A percentile compares a stretch with the other conserved stretches of the same genome.
Conservation (phyloP, 768 basidiomycete genomes). For the Auricularia sp. region DNA sequence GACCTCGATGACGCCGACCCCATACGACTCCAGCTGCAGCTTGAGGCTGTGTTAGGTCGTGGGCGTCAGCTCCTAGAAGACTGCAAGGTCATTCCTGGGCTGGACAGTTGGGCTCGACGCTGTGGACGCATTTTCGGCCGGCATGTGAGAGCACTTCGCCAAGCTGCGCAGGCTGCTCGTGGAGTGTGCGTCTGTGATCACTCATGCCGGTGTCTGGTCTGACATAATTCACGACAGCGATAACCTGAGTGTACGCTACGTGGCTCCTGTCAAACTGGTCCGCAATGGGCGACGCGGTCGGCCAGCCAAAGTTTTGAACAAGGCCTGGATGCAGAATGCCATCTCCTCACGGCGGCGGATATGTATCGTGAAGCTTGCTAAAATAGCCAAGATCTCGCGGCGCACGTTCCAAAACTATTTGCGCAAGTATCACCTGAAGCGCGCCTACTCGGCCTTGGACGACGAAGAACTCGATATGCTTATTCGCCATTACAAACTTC, state of each 20-base stretch:
- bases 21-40: background rate
- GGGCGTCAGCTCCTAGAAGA: background rate
- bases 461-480: slow-evolving; percentile 19
- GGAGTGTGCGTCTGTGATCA: background rate
- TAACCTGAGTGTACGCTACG: background rate
- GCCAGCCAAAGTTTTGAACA: background rate
- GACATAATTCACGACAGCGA: background rate
- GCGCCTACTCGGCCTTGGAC: slow-evolving; percentile 3
- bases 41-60: background rate
- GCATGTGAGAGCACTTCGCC: background rate
- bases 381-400: background rate
- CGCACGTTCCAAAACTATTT: background rate
- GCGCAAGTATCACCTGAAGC: background rate
- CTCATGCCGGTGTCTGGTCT: background rate
- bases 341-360: background rate
- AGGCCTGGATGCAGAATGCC: background rate
- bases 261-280: background rate
- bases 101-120: background rate
- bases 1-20: background rate
- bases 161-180: background rate
- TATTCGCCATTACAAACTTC: slow-evolving; percentile 15
- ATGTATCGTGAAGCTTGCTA: background rate
- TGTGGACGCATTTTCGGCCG: background rate
- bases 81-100: background rate
- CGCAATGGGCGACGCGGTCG: background rate